Evolutionary conservation across 163 green algal genomes (phyloP).

Genomic region (Trebouxiophyceae sp.): DNA sequence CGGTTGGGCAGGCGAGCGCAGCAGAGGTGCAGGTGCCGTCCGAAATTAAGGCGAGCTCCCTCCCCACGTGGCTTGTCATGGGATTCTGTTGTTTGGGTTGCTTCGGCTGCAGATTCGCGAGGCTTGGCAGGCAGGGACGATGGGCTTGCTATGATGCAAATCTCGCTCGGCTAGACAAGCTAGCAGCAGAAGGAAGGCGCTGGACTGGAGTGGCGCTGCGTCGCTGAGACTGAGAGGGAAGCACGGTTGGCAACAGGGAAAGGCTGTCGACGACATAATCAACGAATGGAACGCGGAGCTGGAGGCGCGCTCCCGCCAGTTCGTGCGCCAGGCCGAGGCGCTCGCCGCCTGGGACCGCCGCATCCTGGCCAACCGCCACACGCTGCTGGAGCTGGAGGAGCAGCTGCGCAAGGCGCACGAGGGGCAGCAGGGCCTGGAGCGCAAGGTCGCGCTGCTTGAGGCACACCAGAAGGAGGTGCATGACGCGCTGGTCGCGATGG

Average conservation of each 20-base stretch:
- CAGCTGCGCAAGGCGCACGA: slow-evolving; percentile 37
- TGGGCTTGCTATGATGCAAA: slow-evolving; percentile 1
- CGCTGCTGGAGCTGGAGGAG: slow-evolving; percentile 69
- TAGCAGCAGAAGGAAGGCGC: slow-evolving; percentile 3
- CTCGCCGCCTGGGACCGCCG: slow-evolving; percentile 75
- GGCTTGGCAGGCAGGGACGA: background rate
- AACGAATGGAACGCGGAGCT: slow-evolving; percentile 76
- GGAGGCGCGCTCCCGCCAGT: slow-evolving; percentile 58
- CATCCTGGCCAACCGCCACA: slow-evolving; percentile 68
- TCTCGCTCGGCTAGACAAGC: no score
- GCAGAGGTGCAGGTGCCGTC: background rate
- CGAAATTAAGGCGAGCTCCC: background rate
- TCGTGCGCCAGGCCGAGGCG: slow-evolving; percentile 64
- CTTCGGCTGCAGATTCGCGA: slow-evolving; percentile 3
- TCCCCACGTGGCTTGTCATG: no score
- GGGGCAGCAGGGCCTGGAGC: slow-evolving; percentile 67
- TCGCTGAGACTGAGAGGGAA: background rate
- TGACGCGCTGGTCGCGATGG: slow-evolving; percentile 67
- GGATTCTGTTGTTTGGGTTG: no score
- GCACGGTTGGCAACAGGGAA: slow-evolving; percentile 40
- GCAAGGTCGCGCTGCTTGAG: slow-evolving; percentile 79
- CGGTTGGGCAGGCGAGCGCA: background rate
- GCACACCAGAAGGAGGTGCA: slow-evolving; percentile 75
- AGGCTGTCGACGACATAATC: slow-evolving; percentile 64
- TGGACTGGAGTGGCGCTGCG: background rate